Percentiles rank a stretch among this genome's conserved stretches.
Conservation (phyloP, 805 yeast genomes). For the Metschnikowia arizonensis region DNA sequence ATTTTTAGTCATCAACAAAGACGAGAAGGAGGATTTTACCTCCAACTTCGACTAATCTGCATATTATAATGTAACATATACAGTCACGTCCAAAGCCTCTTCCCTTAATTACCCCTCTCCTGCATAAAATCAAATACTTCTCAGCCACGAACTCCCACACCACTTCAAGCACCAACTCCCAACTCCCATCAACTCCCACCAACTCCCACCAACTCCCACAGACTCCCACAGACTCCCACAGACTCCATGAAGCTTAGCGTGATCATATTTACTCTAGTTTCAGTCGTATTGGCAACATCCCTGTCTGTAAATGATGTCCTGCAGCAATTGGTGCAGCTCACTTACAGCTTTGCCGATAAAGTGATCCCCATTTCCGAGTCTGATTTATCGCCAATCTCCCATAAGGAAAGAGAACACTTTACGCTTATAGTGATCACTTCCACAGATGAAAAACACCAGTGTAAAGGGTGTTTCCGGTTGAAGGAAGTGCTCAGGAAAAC, state of each 20-base stretch:
- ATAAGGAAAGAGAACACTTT: slow-evolving; percentile 40
- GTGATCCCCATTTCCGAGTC: slow-evolving; percentile 12
- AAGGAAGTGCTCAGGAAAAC: slow-evolving; percentile 40
- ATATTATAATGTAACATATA: too few relatives aligned
- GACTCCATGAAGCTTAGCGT: slow-evolving; percentile 1
- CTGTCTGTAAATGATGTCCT: neutral
- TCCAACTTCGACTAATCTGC: slow-evolving; percentile 6
- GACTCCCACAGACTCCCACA: too few relatives aligned
- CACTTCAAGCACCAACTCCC: too few relatives aligned
- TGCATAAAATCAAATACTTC: too few relatives aligned
- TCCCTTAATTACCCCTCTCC: too few relatives aligned
- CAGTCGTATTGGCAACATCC: neutral
- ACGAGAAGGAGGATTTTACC: slow-evolving; percentile 60
- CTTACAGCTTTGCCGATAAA: slow-evolving; percentile 7
- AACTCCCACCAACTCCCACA: too few relatives aligned
- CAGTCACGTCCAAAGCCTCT: too few relatives aligned
- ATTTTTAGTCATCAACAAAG: slow-evolving; percentile 76
- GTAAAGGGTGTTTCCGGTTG: slow-evolving; percentile 46
- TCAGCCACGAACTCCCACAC: too few relatives aligned
- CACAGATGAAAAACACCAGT: slow-evolving; percentile 37
- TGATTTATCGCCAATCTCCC: slow-evolving; percentile 12
- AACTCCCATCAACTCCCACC: neutral
- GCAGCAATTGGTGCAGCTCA: slow-evolving; percentile 4
- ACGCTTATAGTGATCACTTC: slow-evolving; percentile 54
- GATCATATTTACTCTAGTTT: neutral